Evolutionary conservation across 768 basidiomycete genomes (phyloP).

Genomic region (Mycena amicta): DNA sequence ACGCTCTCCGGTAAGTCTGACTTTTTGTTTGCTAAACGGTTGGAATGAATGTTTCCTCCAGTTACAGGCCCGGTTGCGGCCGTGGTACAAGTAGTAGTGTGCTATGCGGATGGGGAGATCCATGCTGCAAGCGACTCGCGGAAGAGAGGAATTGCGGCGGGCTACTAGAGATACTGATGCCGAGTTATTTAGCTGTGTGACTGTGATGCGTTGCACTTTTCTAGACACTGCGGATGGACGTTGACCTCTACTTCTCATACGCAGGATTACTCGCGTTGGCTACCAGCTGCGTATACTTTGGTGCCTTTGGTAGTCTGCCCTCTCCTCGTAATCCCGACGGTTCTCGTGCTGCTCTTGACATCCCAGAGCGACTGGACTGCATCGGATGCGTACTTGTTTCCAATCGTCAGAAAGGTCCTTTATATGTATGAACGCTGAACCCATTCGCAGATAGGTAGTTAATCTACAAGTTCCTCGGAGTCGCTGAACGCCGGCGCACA

Average conservation of each 20-base stretch:
- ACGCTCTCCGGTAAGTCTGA: conserved; percentile 58
- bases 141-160: conserved; percentile 91
- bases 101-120: conserved; percentile 50
- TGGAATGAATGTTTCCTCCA: conserved; percentile 25
- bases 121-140: conserved; percentile 88
- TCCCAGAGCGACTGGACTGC: conserved; percentile 62
- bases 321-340: conserved; percentile 12
- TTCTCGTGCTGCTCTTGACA: conserved; percentile 43
- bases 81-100: conserved; percentile 72
- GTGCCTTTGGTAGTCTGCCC: conserved; percentile 68
- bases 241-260: conserved; percentile 59
- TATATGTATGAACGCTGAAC: background rate
- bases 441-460: conserved; percentile 50
- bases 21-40: background rate
- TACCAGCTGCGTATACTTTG: conserved; percentile 65
- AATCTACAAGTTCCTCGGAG: too few relatives aligned
- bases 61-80: conserved; percentile 77
- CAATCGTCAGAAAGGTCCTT: conserved; percentile 53
- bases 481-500: too few relatives aligned
- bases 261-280: conserved; percentile 70
- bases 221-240: background rate
- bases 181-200: conserved; percentile 7
- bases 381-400: conserved; percentile 78
- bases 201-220: background rate
- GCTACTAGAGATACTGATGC: conserved; percentile 50